Percentiles rank a stretch among this genome's conserved stretches.
These are phyloP conservation scores for Lolium multiflorum DNA, from an alignment of 176 grass and related monocot species.

Conservation along the genomic window DNA sequence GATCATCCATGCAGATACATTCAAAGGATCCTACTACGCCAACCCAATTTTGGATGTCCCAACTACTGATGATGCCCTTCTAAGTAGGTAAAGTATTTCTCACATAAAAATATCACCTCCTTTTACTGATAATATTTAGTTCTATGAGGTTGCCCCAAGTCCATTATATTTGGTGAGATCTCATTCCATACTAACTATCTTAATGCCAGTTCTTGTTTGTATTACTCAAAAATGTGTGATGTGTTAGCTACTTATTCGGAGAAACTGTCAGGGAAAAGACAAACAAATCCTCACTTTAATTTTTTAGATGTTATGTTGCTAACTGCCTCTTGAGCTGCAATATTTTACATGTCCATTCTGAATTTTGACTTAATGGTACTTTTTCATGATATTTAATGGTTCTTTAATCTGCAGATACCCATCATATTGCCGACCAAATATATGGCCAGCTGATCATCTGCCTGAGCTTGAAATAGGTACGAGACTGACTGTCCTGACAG, in stretches of 20 bases:
- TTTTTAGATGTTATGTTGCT: background rate
- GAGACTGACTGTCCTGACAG: background rate
- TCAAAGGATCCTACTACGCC: constrained; percentile 96
- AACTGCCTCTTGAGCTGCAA: background rate
- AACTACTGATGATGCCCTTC: constrained; percentile 63
- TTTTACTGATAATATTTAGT: constrained; percentile 1
- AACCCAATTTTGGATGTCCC: constrained; percentile 88
- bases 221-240: background rate
- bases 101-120: background rate
- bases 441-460: constrained; percentile 45
- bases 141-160: background rate
- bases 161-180: background rate
- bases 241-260: background rate
- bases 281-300: background rate
- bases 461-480: constrained; percentile 81
- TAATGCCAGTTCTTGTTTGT: background rate
- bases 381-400: background rate
- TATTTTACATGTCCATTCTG: background rate
- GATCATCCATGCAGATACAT: constrained; percentile 66
- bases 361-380: background rate
- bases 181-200: background rate
- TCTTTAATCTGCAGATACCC: constrained; percentile 71
- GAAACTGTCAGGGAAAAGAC: background rate
- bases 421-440: constrained; percentile 89
- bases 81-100: constrained; percentile 59